Base-by-base conservation (phyloP, 192 early-diverging fungal genomes). In the Gryganskiella cystojenkinii region DNA sequence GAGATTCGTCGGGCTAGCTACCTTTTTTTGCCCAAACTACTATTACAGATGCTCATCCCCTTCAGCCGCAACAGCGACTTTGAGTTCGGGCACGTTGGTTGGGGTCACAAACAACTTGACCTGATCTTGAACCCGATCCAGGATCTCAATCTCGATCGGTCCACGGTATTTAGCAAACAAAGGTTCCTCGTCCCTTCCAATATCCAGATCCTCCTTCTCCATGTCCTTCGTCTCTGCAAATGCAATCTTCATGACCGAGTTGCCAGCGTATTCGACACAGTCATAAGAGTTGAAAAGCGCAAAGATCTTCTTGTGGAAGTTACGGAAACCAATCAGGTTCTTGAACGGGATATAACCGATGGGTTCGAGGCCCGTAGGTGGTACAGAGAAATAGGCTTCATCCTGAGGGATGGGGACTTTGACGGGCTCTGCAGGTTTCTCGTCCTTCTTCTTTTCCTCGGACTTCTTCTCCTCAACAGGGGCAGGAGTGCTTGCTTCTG, bases 141-240 rank as follows among this genome's bases (percentile, higher is more conserved):
- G 10, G 27, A 78, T 68, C 13, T 69, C 47, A 46, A 78, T 64
- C 34, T 78, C 74, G 15, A 78, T 61, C 9, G 74, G 74, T 30
- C 74, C 74, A 4, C 74, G 35, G 50, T 78, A 78, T 49, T 78
- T 78, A 31, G 74, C 58, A 49, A 83, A 83, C 40, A 83, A 56
- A 3, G 67, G 64, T 50, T 83, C 71, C 55, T 82, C 81, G 52
- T 79, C 80, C 46, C 67, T 61, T 8, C 81, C 79, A 27, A 73
- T 44, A 5, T 81, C 67, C 20, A 83, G 52, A 78, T 83, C 82
- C 25, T 70, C 67, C 53, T 75, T 62, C 50, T 61, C 70, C 52
- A 83, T 79, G 55, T 84, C 49, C 52, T 72, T 74, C 43, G 81
- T 75, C 58, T 81, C 64, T 20, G 83, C 88, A 84, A 91, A 89